Evolutionary conservation across 371 early-diverging fungal genomes (phyloP).

Genomic region (Mortierella sp.): DNA sequence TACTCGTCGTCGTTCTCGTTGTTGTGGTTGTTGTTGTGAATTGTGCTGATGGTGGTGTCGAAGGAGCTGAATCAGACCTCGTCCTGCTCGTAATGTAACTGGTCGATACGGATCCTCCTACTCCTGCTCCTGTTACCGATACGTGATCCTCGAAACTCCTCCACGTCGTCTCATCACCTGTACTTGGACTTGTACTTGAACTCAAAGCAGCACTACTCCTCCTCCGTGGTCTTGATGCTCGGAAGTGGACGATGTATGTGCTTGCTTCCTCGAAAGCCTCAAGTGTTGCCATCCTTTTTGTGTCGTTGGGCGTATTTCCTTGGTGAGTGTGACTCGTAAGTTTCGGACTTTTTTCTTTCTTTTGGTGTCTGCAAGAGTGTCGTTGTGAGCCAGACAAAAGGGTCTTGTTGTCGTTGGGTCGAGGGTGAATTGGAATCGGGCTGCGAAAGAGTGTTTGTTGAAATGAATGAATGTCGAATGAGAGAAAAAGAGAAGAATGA

Average conservation of each 20-base stretch:
- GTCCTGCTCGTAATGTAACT: slow-evolving; percentile 7
- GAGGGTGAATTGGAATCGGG: slow-evolving; percentile 11
- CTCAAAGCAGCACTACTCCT: background rate
- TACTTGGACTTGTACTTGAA: background rate
- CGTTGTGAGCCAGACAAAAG: background rate
- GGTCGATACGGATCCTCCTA: background rate
- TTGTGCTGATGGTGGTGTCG: background rate
- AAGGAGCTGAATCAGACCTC: slow-evolving; percentile 1
- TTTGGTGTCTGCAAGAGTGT: background rate
- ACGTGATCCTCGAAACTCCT: background rate
- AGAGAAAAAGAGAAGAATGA: background rate
- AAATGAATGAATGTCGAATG: background rate
- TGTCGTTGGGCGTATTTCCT: slow-evolving; percentile 1
- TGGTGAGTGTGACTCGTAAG: background rate
- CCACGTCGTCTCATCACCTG: background rate
- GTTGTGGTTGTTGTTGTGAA: background rate
- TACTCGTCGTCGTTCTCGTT: background rate
- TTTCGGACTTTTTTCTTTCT: slow-evolving; percentile 9
- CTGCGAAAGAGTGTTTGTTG: background rate
- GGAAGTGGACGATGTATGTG: slow-evolving; percentile 10
- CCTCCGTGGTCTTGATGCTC: background rate
- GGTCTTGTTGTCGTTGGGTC: background rate
- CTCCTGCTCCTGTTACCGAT: background rate
- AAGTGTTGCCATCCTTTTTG: background rate
- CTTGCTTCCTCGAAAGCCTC: background rate